Evolutionary conservation across 768 basidiomycete genomes (phyloP).

Genomic region (Pisolithus microcarpus): DNA sequence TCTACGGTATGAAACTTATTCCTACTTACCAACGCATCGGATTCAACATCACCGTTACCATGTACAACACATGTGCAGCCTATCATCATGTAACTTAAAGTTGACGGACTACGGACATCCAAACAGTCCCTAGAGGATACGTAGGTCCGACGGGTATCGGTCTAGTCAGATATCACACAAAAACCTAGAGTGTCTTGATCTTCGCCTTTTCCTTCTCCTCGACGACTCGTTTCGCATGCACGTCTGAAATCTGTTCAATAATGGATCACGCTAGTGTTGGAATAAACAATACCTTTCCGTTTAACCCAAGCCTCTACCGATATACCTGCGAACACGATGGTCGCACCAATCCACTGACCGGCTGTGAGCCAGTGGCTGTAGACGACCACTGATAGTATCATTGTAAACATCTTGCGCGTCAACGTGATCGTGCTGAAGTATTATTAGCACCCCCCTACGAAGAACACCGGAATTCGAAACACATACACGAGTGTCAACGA

Average conservation of each 20-base stretch:
- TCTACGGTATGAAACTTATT: too few relatives aligned
- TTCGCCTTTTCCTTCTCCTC: conserved; percentile 80
- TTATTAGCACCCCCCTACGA: conserved; percentile 1
- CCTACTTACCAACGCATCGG: too few relatives aligned
- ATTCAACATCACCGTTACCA: too few relatives aligned
- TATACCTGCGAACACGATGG: conserved; percentile 90
- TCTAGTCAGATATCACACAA: too few relatives aligned
- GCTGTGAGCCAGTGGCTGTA: conserved; percentile 78
- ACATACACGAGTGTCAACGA: conserved; percentile 81
- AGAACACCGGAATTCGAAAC: neutral
- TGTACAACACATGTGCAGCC: too few relatives aligned
- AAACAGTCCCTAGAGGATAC: too few relatives aligned
- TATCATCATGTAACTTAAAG: too few relatives aligned
- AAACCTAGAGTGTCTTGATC: conserved; percentile 62
- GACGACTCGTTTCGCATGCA: conserved; percentile 72
- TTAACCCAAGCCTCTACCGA: conserved; percentile 91
- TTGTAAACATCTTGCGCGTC: conserved; percentile 95
- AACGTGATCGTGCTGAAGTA: conserved; percentile 72
- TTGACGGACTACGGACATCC: too few relatives aligned
- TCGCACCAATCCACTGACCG: conserved; percentile 90
- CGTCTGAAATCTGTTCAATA: conserved; percentile 37
- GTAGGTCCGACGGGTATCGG: too few relatives aligned
- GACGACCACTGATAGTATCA: conserved; percentile 89
- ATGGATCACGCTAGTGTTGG: neutral
- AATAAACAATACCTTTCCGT: conserved; percentile 53